These are phyloP conservation scores for Podila minutissima DNA, from an alignment of 192 early-diverging fungal genomes.

Conservation along the genomic window DNA sequence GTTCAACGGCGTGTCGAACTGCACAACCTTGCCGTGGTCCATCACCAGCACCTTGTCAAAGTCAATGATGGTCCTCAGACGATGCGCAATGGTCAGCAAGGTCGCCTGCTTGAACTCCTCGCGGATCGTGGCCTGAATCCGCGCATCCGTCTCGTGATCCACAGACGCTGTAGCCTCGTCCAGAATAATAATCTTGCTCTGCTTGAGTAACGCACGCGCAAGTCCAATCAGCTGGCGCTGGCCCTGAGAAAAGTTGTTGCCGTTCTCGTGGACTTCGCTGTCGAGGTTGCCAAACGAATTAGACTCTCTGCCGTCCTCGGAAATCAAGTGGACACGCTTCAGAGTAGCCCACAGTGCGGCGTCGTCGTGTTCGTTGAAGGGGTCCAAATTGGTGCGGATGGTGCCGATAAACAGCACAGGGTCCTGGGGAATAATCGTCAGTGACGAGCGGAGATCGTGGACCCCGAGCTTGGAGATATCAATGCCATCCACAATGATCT, in stretches of 20 bases:
- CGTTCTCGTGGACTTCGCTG: conserved; percentile 70
- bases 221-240: conserved; percentile 89
- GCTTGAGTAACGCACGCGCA: conserved; percentile 81
- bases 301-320: conserved; percentile 24
- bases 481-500: conserved; percentile 79
- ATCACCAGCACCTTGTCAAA: conserved; percentile 86
- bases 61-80: conserved; percentile 86
- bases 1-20: conserved; percentile 63
- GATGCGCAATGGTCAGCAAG: conserved; percentile 91
- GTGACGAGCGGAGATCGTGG: conserved; percentile 72
- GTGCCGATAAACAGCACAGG: conserved; percentile 74
- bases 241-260: conserved; percentile 83
- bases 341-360: conserved; percentile 74
- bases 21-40: conserved; percentile 78
- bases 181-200: conserved; percentile 63
- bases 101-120: conserved; percentile 81
- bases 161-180: conserved; percentile 69
- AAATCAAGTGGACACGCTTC: conserved; percentile 68
- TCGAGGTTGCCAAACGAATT: conserved; percentile 62
- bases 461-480: conserved; percentile 83
- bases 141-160: conserved; percentile 87
- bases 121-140: conserved; percentile 90
- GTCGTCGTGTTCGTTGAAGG: conserved; percentile 73
- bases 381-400: conserved; percentile 85
- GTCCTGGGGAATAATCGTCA: conserved; percentile 87